Base-by-base conservation (phyloP, 495 filamentous ascomycete species). In the Aspergillus cavernicola region DNA sequence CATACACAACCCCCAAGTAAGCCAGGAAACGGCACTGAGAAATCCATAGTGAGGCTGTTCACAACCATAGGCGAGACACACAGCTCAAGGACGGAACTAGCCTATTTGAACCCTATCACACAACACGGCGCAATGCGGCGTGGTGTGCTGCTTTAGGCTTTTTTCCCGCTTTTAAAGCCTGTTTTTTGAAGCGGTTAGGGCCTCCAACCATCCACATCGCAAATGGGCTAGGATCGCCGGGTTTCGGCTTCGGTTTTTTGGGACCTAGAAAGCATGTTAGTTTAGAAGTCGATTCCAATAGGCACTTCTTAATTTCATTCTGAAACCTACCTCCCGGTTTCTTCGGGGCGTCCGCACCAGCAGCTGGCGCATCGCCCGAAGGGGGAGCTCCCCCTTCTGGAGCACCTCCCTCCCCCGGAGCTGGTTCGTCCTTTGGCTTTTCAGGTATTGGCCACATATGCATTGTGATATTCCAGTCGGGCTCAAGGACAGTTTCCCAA, bases 401-500 rank as follows among this genome's bases (percentile, higher is more conserved):
- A 37, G 32, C 11, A 36, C n/a, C n/a, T n/a, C 18, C 45, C 11
- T 13, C 32, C 10, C 60, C 59, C 7, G 69, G 60, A 48, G 67
- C 55, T 15, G 75, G 69, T 35, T 74, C 73, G 7, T 66, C 65
- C 42, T 74, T 74, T 12, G 75, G 74, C 47, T 77, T 77, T 57
- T 85, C 84, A 4, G 80, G 82, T 76, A 96, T 87, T 5, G 92
- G 91, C 92, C 92, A 97, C 90, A 96, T 93, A 57, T 95, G 88
- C 92, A 96, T 96, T 3, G 85, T 91, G 60, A 97, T 86, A 33
- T 80, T 77, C 89, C 89, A 95, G 65, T 92, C 89, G 6, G 90
- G 90, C 68, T 93, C 81, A 38, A 95, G 72, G 40, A 90, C 84
- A 47, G 82, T 89, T 52, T 93, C 89, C 89, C 89, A 95, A 7